A percentile compares a stretch with the other conserved stretches of the same genome.
Conservation (phyloP, 1,284 basidiomycete species). For the Cutaneotrichosporon dermatis region DNA sequence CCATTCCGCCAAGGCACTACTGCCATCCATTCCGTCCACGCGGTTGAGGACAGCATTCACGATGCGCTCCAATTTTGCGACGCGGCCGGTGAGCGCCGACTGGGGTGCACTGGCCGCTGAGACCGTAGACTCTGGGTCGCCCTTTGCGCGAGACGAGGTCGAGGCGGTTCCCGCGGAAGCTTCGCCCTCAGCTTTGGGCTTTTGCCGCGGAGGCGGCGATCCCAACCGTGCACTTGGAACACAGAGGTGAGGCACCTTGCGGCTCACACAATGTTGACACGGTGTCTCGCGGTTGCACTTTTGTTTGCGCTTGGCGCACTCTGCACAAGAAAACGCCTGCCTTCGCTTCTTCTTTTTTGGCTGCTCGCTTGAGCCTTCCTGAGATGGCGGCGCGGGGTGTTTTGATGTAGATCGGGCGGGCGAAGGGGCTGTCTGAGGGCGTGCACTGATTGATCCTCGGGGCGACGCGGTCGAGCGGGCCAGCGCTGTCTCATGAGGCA, state of each 20-base stretch:
- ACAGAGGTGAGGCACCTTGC: constrained; percentile 40
- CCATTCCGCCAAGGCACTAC: constrained; percentile 34
- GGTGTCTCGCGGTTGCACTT: constrained; percentile 46
- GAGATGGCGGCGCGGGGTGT: constrained; percentile 16
- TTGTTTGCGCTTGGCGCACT: constrained; percentile 46
- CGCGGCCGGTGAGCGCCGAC: neutral
- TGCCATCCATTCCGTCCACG: constrained; percentile 32
- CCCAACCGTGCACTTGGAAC: constrained; percentile 22
- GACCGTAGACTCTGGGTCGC: neutral
- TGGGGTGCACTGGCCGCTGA: neutral
- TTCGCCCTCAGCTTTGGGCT: constrained; percentile 7
- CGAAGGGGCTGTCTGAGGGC: neutral
- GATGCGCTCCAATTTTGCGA: constrained; percentile 34
- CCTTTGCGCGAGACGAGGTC: neutral
- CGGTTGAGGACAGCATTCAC: constrained; percentile 40
- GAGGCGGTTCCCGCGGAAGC: neutral
- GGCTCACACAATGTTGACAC: constrained; percentile 42
- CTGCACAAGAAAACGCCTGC: constrained; percentile 40
- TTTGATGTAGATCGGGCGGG: constrained; percentile 8
- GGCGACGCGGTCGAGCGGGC: too few species aligned
- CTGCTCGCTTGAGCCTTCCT: constrained; percentile 5
- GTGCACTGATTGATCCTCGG: neutral
- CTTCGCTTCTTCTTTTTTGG: constrained; percentile 46
- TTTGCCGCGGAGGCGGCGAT: constrained; percentile 3
- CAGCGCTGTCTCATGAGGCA: too few species aligned